Percentiles rank a stretch among this genome's conserved stretches.
These are phyloP conservation scores for Meyerozyma smithsonii DNA, from an alignment of 1,139 yeast genomes.

Conservation along the genomic window DNA sequence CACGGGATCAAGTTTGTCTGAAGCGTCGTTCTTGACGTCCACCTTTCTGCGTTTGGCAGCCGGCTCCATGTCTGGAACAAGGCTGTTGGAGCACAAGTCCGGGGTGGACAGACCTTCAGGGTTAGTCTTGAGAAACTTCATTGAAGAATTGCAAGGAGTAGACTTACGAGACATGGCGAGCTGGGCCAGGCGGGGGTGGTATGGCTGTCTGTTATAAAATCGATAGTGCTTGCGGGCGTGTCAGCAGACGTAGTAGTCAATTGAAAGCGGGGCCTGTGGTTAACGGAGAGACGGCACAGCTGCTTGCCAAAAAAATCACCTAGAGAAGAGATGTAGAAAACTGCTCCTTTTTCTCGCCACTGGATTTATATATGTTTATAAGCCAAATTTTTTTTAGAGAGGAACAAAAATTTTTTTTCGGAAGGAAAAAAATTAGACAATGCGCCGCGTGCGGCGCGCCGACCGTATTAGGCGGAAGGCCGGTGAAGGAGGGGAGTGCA, in stretches of 20 bases:
- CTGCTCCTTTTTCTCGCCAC: constrained; percentile 1
- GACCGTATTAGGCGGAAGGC: background rate
- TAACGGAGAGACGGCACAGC: no score
- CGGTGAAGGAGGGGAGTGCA: constrained; percentile 3
- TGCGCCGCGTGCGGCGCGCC: background rate
- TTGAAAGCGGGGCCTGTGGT: no score
- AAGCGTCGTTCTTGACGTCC: constrained; percentile 11
- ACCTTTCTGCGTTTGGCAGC: constrained; percentile 14
- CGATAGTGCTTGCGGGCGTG: no score
- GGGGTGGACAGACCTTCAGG: background rate
- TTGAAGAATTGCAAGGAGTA: background rate
- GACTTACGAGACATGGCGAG: constrained; percentile 3
- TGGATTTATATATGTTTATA: constrained; percentile 5
- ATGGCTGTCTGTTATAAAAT: no score
- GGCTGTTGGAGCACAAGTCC: background rate
- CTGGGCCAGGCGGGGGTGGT: no score
- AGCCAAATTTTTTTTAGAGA: background rate
- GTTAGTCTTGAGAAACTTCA: constrained; percentile 2
- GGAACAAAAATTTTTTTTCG: background rate
- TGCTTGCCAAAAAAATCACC: no score
- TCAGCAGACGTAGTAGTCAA: background rate
- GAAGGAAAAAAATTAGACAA: background rate
- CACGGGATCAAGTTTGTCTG: constrained; percentile 41
- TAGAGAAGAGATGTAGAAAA: no score
- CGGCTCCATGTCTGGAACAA: background rate